Evolutionary conservation across 257 asterid species (phyloP), one percentile per base, ranked within the genome.

Genomic region (Agastache rugosa): DNA sequence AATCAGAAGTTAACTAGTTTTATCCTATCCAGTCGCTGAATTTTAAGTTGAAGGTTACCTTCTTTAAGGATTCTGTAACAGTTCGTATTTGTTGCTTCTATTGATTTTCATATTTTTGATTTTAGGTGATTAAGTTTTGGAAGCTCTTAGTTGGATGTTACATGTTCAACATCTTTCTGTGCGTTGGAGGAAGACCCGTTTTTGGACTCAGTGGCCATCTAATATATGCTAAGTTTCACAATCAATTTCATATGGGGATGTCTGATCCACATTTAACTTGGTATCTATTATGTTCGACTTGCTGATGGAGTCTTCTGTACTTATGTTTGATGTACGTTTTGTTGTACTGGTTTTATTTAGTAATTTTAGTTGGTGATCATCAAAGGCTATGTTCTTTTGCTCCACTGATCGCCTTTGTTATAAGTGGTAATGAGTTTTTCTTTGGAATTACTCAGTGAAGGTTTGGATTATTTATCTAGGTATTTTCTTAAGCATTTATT

Each of bases 41-140:
- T 31, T 31, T 42, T 37, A 19, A 5, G 29, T 35, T 0, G 6
- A 8, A 45, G 44, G 34, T 12, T 42, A 11, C 14, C 11, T 39
- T 39, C 44, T 34, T 16, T 31, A n/a, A 20, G 23, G 9, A n/a
- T 35, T 34, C 41, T 41, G 12, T 2, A 5, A 27, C 41, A n/a
- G 11, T 48, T 48, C 8, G 10, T 11, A 29, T 34, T 29, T 16
- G 58, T 31, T 29, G 16, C 63, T 34, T 34, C 2, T 34, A 31
- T 19, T 69, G 63, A 69, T 51, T 15, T 17, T 51, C 25, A 9
- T 69, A 8, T 48, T 31, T 19, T 69, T 51, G 22, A 66, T 69
- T 25, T 50, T 69, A 51, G 34, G 74, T 69, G 60, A 41, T 31
- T 50, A 25, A 48, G 20, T 27, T 48, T 47, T 31, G 61, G 73